Conservation (phyloP, 495 filamentous ascomycete species). For the Tetracladium marchalianum region DNA sequence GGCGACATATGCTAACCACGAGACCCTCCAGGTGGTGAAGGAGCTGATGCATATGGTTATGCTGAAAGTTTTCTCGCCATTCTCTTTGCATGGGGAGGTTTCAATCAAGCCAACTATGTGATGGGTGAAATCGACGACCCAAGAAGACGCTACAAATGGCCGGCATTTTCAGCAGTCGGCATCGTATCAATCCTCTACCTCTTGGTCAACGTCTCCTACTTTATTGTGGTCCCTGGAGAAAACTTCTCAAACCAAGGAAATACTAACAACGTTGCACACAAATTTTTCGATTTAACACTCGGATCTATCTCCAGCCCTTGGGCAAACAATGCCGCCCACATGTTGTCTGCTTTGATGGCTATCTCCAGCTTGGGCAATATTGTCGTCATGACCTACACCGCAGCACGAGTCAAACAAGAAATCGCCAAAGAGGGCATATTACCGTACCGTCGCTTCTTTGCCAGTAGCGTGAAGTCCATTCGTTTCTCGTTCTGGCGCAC, state of each 20-base stretch:
- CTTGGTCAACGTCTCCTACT: not conserved
- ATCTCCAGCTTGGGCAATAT: conserved; percentile 41
- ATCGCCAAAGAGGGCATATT: conserved; percentile 40
- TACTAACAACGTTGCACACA: not conserved
- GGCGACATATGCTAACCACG: not conserved
- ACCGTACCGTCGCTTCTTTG: conserved; percentile 14
- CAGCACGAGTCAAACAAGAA: conserved; percentile 39
- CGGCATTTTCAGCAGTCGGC: not conserved
- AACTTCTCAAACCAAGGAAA: too few species aligned
- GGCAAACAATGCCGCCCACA: conserved; percentile 6
- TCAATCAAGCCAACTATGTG: conserved; percentile 34
- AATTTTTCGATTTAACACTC: not conserved
- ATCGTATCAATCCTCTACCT: not conserved
- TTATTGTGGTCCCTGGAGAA: not conserved
- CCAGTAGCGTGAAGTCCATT: not conserved
- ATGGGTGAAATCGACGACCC: conserved; percentile 2
- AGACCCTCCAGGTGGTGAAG: not conserved
- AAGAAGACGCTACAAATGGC: not conserved
- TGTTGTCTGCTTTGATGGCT: conserved; percentile 31
- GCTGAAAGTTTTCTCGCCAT: conserved; percentile 25
- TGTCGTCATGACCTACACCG: conserved; percentile 37
- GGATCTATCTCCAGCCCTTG: not conserved
- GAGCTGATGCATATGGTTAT: conserved; percentile 17
- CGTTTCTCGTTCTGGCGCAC: too few species aligned
- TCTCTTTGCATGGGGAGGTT: conserved; percentile 29